Conservation (phyloP, 2,329 filamentous ascomycete genomes). For the Fusarium denticulatum region DNA sequence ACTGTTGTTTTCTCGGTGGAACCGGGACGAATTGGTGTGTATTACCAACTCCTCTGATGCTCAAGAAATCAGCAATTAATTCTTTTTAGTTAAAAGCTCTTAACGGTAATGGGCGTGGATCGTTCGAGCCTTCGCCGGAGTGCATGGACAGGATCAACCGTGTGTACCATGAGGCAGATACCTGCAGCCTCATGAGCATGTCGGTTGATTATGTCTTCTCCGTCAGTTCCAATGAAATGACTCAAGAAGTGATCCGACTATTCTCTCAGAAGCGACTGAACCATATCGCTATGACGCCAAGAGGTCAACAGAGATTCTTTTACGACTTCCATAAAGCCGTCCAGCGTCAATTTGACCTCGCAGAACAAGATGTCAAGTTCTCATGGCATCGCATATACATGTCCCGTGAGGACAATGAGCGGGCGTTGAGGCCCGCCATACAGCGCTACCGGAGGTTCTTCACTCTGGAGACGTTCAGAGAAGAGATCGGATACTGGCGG, state of each 20-base stretch:
- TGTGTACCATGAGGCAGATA: constrained; percentile 1
- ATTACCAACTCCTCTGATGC: not conserved
- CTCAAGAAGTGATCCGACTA: not conserved
- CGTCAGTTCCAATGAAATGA: not conserved
- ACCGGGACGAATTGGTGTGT: constrained; percentile 20
- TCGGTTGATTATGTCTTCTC: constrained; percentile 9
- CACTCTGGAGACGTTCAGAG: constrained; percentile 7
- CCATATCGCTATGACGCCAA: not conserved
- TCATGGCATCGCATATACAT: constrained; percentile 35
- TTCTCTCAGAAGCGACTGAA: not conserved
- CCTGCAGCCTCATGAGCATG: constrained; percentile 1
- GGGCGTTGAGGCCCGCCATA: constrained; percentile 7
- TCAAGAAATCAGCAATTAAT: not conserved
- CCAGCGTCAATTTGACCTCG: constrained; percentile 24
- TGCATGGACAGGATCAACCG: not conserved
- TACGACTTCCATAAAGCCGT: constrained; percentile 22
- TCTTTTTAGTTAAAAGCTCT: constrained; percentile 5
- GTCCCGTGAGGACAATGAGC: not conserved
- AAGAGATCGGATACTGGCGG: not conserved
- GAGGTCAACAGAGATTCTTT: not conserved
- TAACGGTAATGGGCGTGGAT: not conserved
- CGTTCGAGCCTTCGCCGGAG: not conserved
- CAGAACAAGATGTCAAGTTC: constrained; percentile 4
- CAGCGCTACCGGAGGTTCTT: constrained; percentile 28
- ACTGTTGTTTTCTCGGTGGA: constrained; percentile 9